Evolutionary conservation across 495 filamentous ascomycete species (phyloP).

Genomic region (Aspergillus sclerotioniger): DNA sequence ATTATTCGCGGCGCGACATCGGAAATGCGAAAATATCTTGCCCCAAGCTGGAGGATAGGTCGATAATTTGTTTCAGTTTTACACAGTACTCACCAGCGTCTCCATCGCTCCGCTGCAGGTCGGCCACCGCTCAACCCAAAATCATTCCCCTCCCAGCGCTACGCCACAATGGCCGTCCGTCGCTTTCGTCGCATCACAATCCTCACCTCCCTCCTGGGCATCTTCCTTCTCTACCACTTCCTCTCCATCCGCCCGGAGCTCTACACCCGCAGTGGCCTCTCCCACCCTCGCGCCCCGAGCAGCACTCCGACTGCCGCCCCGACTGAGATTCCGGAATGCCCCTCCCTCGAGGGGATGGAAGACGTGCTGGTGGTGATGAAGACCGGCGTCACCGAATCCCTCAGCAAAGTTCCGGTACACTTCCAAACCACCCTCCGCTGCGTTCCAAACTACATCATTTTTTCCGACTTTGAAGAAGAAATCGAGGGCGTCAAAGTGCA

Average conservation of each 20-base stretch:
- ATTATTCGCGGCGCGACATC: neutral
- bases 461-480: constrained; percentile 52
- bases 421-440: constrained; percentile 52
- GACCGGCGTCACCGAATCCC: constrained; percentile 45
- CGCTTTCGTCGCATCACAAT: constrained; percentile 27
- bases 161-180: constrained; percentile 28
- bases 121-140: neutral
- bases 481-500: constrained; percentile 47
- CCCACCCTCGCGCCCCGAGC: too few species aligned
- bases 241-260: constrained; percentile 24
- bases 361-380: constrained; percentile 48
- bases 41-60: constrained; percentile 12
- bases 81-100: neutral
- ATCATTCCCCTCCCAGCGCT: neutral
- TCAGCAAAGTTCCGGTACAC: constrained; percentile 47
- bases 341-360: constrained; percentile 41
- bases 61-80: constrained; percentile 8
- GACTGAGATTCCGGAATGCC: constrained; percentile 28
- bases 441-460: constrained; percentile 54
- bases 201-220: constrained; percentile 25
- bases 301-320: neutral
- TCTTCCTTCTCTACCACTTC: constrained; percentile 37
- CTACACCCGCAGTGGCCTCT: neutral
- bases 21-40: constrained; percentile 5
- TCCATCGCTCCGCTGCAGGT: constrained; percentile 1